A percentile compares a stretch with the other conserved stretches of the same genome.
phyloP scores from a whole-genome alignment of 1,284 basidiomycete genomes.

The Sanguinoderma infundibulare region DNA sequence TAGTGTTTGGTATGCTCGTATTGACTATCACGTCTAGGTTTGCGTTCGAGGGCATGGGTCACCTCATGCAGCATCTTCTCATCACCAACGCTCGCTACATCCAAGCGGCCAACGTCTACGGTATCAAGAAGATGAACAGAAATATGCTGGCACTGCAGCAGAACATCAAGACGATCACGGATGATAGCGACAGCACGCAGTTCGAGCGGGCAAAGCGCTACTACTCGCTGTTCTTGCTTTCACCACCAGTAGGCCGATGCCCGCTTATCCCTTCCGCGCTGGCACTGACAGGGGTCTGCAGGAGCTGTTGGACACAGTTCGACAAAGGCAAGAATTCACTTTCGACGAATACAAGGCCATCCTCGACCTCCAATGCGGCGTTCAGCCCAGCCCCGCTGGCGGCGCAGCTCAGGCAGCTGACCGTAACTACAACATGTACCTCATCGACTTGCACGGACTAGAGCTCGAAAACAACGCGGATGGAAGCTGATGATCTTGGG shows the following conservation, averaged over 20 bases:
- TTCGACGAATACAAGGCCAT: constrained; percentile 94
- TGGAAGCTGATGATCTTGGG: constrained; percentile 19
- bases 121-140: constrained; percentile 87
- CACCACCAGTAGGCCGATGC: constrained; percentile 66
- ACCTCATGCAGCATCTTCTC: constrained; percentile 85
- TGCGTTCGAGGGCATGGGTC: constrained; percentile 86
- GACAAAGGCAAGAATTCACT: constrained; percentile 66
- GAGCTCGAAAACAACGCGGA: constrained; percentile 62
- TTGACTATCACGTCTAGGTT: constrained; percentile 54
- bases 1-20: background rate
- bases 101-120: constrained; percentile 74
- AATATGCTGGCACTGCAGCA: constrained; percentile 95
- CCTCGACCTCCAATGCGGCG: constrained; percentile 85
- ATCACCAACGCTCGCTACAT: constrained; percentile 79
- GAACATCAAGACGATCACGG: constrained; percentile 81
- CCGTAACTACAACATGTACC: constrained; percentile 77
- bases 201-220: constrained; percentile 82
- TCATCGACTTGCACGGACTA: constrained; percentile 81
- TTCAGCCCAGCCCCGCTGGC: constrained; percentile 60
- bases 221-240: constrained; percentile 77
- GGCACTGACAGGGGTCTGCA: constrained; percentile 33
- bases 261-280: too few species aligned
- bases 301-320: constrained; percentile 78
- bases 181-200: constrained; percentile 63
- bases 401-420: constrained; percentile 59